Conservation (phyloP, 2,329 filamentous ascomycete genomes). For the Ceratocystis huliohia region DNA sequence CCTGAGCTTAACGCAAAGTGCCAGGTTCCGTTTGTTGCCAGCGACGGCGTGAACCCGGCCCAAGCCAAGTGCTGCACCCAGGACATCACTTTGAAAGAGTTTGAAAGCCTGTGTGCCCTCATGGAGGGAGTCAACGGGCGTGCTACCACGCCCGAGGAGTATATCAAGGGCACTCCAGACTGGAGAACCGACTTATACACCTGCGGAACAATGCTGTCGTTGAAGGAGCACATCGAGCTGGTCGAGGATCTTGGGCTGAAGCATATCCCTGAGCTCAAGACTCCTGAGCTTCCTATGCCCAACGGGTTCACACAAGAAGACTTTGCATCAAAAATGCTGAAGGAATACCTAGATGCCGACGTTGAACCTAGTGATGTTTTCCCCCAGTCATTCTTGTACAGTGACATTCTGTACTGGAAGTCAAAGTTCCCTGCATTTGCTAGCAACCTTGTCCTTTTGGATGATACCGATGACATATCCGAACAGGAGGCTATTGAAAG, state of each 20-base stretch:
- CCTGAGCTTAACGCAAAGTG: constrained; percentile 53
- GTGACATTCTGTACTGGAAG: constrained; percentile 56
- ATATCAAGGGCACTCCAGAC: constrained; percentile 43
- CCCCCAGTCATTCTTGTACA: constrained; percentile 53
- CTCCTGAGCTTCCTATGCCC: constrained; percentile 56
- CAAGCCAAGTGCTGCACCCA: constrained; percentile 57
- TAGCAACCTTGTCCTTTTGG: constrained; percentile 50
- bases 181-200: constrained; percentile 56
- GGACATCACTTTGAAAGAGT: constrained; percentile 56
- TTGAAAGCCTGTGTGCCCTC: constrained; percentile 54
- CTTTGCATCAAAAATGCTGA: constrained; percentile 53
- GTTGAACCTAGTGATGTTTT: constrained; percentile 44
- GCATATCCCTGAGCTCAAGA: constrained; percentile 57
- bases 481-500: constrained; percentile 43
- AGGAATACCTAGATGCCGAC: constrained; percentile 42
- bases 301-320: constrained; percentile 50
- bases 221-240: constrained; percentile 49
- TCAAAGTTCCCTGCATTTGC: constrained; percentile 47
- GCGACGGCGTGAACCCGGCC: constrained; percentile 38
- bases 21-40: constrained; percentile 47
- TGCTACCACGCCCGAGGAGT: constrained; percentile 45
- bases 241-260: constrained; percentile 46
- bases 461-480: constrained; percentile 43
- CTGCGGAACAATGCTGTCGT: constrained; percentile 49
- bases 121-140: constrained; percentile 52